A percentile compares a stretch with the other conserved stretches of the same genome.
Conservation (phyloP, 2,329 filamentous ascomycete species). For the Colletotrichum paranaense region DNA sequence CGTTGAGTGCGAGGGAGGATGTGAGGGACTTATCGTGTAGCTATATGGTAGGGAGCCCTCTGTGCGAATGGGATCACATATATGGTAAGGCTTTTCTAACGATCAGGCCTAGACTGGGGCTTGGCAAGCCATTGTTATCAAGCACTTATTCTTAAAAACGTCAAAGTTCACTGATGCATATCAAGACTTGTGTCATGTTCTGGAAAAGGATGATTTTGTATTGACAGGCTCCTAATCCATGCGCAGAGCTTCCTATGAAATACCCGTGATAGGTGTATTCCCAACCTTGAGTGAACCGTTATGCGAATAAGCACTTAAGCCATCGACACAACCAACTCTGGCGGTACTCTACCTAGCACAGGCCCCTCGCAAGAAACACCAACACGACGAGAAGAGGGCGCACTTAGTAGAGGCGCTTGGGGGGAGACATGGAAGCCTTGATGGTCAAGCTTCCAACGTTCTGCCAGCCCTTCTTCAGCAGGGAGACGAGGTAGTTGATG, state of each 20-base stretch:
- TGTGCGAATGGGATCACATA: too few species aligned
- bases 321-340: slow-evolving; percentile 16
- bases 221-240: slow-evolving; percentile 31
- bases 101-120: not conserved
- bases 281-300: not conserved
- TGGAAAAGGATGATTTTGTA: slow-evolving; percentile 24
- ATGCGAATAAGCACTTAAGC: slow-evolving; percentile 14
- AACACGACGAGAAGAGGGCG: not conserved
- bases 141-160: not conserved
- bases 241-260: slow-evolving; percentile 33
- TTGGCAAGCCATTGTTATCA: not conserved
- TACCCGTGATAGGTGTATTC: slow-evolving; percentile 3
- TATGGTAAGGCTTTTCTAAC: not conserved
- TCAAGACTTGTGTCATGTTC: not conserved
- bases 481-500: slow-evolving; percentile 99
- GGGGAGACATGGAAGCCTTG: slow-evolving; percentile 99
- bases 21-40: not conserved
- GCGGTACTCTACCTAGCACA: slow-evolving; percentile 10
- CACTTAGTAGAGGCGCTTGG: slow-evolving; percentile 94
- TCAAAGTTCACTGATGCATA: not conserved
- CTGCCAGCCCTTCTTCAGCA: slow-evolving; percentile 99
- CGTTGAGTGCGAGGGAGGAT: not conserved
- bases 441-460: slow-evolving; percentile 99
- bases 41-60: not conserved
- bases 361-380: slow-evolving; percentile 17